Evolutionary conservation across 768 basidiomycete species (phyloP), one percentile per base, ranked within the genome.

Genomic region (Auriculariales sp.): DNA sequence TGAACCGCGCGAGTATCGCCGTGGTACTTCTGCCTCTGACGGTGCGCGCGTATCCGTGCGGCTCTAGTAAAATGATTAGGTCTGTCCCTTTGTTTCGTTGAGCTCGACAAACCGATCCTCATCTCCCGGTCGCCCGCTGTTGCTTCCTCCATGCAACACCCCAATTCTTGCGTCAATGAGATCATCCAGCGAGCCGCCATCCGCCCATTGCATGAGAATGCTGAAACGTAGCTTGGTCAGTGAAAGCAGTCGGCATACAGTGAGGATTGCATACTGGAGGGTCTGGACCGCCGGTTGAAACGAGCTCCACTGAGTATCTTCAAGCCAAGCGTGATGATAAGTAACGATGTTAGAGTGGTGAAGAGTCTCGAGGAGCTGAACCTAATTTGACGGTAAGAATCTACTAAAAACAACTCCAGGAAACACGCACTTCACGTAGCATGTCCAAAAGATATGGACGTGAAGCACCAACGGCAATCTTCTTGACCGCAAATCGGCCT

Each of bases 311-410:
- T 83, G 81, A 49, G 73, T 76, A 0, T 75, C 71, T 62, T 97
- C 92, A 22, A 97, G 73, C 92, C 92, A 97, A 1, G 92, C 79
- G 58, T 94, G 92, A 62, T 97, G 94, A 59, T 95, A 95, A 3
- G 87, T 90, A 53, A 98, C 75, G 55, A 98, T 94, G 55, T 97
- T 94, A 3, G 81, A 85, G 65, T 98, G 93, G 50, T 83, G 81
- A 3, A 98, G 68, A 25, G 77, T 72, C 60, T 97, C 92, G 35
- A 97, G 68, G 7, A 95, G 70, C 35, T 87, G 79, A 49, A 97
- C 87, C 78, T 83, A 53, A 31, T 2, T 36, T n/a, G 4, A 29
- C 4, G 19, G n/a, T 9, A 22, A 19, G 5, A 49, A 45, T 42
- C 22, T 46, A 36, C 12, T 39, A 15, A 36, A 30, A 24, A 11